phyloP scores from a whole-genome alignment of 2,329 filamentous ascomycete genomes.

The Proliferodiscus dingleyae region DNA sequence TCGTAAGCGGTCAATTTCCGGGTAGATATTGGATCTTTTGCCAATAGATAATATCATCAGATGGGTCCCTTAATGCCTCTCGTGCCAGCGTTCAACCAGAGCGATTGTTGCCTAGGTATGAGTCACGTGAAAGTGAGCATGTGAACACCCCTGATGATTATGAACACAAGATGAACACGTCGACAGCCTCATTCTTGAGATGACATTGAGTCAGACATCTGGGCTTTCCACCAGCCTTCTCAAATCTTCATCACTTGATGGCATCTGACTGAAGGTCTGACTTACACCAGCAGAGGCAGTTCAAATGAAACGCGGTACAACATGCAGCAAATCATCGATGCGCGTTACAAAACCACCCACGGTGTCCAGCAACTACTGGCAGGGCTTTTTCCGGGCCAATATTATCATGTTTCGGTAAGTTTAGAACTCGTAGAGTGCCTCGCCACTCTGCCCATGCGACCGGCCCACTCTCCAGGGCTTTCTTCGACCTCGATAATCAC shows the following conservation, averaged over 20 bases:
- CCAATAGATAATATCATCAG: too few species aligned
- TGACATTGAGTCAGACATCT: not conserved
- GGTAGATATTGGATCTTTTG: too few species aligned
- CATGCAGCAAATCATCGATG: slow-evolving; percentile 4
- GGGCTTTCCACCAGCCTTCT: too few species aligned
- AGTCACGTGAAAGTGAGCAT: too few species aligned
- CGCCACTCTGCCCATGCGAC: not conserved
- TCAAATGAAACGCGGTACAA: not conserved
- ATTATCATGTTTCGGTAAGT: not conserved
- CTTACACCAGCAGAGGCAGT: not conserved
- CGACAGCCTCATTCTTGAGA: not conserved
- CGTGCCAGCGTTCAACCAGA: too few species aligned
- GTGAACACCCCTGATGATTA: too few species aligned
- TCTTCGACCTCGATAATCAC: not conserved
- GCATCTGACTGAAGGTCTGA: not conserved
- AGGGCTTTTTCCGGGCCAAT: slow-evolving; percentile 7
- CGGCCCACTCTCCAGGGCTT: slow-evolving; percentile 2
- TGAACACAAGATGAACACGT: not conserved
- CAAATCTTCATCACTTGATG: not conserved
- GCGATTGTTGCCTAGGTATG: too few species aligned
- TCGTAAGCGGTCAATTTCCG: too few species aligned
- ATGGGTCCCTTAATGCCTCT: too few species aligned
- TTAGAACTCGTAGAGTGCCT: not conserved
- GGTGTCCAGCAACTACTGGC: slow-evolving; percentile 1
- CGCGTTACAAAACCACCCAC: not conserved